Conservation (phyloP, 2,329 filamentous ascomycete genomes). For the Aspergillus sp. region DNA sequence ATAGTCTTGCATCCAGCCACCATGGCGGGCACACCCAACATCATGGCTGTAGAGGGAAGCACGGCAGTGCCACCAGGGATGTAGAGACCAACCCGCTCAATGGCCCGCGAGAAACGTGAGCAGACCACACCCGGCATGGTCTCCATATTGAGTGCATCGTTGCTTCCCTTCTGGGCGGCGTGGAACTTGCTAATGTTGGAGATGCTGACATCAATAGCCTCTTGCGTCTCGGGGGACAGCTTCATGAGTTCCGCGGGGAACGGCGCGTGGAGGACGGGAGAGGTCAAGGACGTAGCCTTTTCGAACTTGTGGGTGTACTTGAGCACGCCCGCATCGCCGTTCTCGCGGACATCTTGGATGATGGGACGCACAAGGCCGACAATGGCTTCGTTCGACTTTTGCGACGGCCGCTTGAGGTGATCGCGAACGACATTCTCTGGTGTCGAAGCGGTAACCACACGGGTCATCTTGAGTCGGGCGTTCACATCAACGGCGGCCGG, state of each 20-base stretch:
- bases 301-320: slow-evolving; percentile 98
- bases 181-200: slow-evolving; percentile 96
- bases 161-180: slow-evolving; percentile 71
- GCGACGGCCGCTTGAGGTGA: slow-evolving; percentile 79
- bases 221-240: slow-evolving; percentile 71
- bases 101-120: slow-evolving; percentile 84
- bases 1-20: slow-evolving; percentile 95
- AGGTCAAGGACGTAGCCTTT: slow-evolving; percentile 83
- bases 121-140: slow-evolving; percentile 97
- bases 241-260: slow-evolving; percentile 84
- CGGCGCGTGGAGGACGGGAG: slow-evolving; percentile 81
- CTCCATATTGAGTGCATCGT: slow-evolving; percentile 75
- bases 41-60: slow-evolving; percentile 91
- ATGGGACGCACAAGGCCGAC: slow-evolving; percentile 87
- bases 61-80: slow-evolving; percentile 94
- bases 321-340: slow-evolving; percentile 81
- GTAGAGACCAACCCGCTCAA: slow-evolving; percentile 94
- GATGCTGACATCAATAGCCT: slow-evolving; percentile 89
- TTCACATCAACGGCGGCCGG: slow-evolving; percentile 46
- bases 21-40: slow-evolving; percentile 96
- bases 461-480: slow-evolving; percentile 72
- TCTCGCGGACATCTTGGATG: slow-evolving; percentile 73
- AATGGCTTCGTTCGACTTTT: slow-evolving; percentile 90
- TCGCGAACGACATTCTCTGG: slow-evolving; percentile 60
- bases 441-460: slow-evolving; percentile 63